Evolutionary conservation across 225 moss, liverwort and hornwort species (phyloP), one percentile per base, ranked within the genome.

Genomic region (Polytrichum formosum): DNA sequence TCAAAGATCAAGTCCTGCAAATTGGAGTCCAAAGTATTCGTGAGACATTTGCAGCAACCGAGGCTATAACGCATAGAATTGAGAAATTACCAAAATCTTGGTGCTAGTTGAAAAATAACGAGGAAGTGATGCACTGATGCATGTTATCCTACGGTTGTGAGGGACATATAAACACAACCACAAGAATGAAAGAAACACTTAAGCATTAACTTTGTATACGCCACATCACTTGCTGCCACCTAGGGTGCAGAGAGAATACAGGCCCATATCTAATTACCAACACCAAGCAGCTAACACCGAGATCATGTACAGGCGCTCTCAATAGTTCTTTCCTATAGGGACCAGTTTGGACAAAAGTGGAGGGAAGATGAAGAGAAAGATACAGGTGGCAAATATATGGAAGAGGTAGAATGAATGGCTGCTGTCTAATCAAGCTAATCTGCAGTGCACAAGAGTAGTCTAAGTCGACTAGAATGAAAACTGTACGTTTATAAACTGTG

Each of bases 271-370:
- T 63, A 68, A 30, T 56, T 67, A 68, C 67, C 74, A 46, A 46
- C 46, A 46, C 16, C 46, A 46, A 46, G 4, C 46, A 64, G 73
- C 61, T 68, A 78, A 68, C 68, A 76, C 80, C 75, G 61, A 75
- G 31, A 83, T 75, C 82, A 82, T 86, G 68, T 83, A 83, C 86
- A 83, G 78, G 67, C 66, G 70, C 82, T 74, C 63, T 65, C 65
- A 68, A 76, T 76, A 76, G 28, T 71, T 79, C 73, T 76, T 10
- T 16, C 16, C 46, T 46, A 46, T 22, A 55, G 60, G 67, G 55
- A 61, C 53, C 21, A 72, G 66, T 74, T 67, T 85, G 71, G 76
- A 79, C 74, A 77, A 71, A 76, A 73, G 70, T 70, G 63, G 56
- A 76, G 35, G 63, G 66, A 74, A 72, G 33, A 73, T 29, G 35